Evolutionary conservation across 108 stramenopile species (phyloP), one percentile per base, ranked within the genome.

Genomic region (Cylindrotheca fusiformis): DNA sequence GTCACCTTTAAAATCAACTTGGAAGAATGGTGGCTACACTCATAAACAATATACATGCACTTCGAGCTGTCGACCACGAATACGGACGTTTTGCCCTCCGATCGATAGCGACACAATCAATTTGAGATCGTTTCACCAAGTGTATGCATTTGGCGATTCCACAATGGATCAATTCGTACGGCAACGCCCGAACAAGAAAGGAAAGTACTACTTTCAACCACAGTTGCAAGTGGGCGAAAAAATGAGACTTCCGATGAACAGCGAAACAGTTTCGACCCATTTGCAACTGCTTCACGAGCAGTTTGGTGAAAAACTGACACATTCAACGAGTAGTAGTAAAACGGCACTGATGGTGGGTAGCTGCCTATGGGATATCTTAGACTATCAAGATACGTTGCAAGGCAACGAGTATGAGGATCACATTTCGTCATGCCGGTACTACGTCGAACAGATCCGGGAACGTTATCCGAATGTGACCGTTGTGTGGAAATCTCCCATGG

Each of bases 401-500:
- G 48, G 51, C 6, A 18, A 4, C 1, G 51, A 52, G 3, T 60
- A 45, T 22, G 32, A 44, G 18, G 45, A 68, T 45, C 66, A 68
- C 52, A 18, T 21, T 10, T 1, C n/a, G 1, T 62, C 63, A 1
- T 65, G 63, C 41, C 29, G 32, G n/a, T 26, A 65, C 17, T 58
- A 44, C 32, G 22, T 72, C n/a, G 12, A 10, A 10, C 6, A 1
- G 25, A 36, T 72, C 17, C 28, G 33, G 26, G 19, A 64, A 20
- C 20, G 49, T 25, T 72, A 64, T 55, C 66, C 66, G 6, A 21
- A 57, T 3, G 63, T 64, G 2, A 58, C 57, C 5, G 12, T 72
- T 12, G 29, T 64, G 1, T 72, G 71, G 71, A 72, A 72, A 49
- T 65, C 63, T 33, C 71, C 71, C 0, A 64, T 58, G 71, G 71